A percentile compares a stretch with the other conserved stretches of the same genome.
Evolutionary conservation across 1,139 yeast species (phyloP).

Genomic region (Suhomyces chickasaworum): DNA sequence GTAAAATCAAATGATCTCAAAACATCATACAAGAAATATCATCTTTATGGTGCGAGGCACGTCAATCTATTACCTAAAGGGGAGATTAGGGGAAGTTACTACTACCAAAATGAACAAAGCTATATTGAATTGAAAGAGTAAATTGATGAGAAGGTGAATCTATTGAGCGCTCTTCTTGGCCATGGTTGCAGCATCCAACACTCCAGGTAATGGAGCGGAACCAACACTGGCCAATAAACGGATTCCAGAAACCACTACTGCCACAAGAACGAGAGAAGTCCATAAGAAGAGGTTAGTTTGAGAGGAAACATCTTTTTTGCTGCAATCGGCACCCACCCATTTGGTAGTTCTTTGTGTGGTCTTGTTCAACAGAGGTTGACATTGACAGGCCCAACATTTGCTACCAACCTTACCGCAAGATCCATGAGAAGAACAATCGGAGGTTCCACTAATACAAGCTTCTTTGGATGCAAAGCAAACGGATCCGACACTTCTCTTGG

Average conservation of each 20-base stretch:
- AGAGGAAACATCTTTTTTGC: conserved; percentile 63
- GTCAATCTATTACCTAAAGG: background rate
- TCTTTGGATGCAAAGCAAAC: conserved; percentile 49
- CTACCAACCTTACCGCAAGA: conserved; percentile 44
- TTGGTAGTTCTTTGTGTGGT: conserved; percentile 52
- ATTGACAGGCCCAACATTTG: conserved; percentile 59
- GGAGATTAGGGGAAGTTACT: background rate
- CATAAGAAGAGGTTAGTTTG: conserved; percentile 69
- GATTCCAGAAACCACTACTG: conserved; percentile 54
- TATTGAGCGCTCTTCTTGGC: conserved; percentile 33
- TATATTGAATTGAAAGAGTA: conserved; percentile 1
- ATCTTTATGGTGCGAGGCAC: background rate
- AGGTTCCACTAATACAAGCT: conserved; percentile 55
- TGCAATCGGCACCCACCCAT: conserved; percentile 71
- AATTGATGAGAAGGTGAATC: background rate
- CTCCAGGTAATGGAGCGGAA: conserved; percentile 65
- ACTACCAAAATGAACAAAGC: background rate
- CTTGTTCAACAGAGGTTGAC: conserved; percentile 53
- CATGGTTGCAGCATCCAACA: conserved; percentile 58
- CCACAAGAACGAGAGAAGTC: conserved; percentile 54
- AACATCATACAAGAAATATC: background rate
- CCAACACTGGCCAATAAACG: conserved; percentile 58
- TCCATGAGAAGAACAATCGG: conserved; percentile 67
- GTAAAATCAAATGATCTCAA: background rate
- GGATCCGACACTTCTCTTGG: conserved; percentile 23